Base-by-base conservation (phyloP, 2,329 filamentous ascomycete genomes). In the Helicocarpus griseus region DNA sequence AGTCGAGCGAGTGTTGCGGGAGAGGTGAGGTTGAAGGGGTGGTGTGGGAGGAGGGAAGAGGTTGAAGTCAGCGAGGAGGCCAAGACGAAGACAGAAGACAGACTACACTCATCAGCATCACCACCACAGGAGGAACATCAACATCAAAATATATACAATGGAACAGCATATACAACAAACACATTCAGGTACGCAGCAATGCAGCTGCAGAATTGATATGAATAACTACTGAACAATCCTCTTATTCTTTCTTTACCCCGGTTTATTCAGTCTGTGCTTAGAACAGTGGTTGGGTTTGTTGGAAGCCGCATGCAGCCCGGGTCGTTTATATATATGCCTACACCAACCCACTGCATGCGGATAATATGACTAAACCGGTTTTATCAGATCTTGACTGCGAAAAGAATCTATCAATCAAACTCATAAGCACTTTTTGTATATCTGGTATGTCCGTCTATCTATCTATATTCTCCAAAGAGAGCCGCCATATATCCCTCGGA, bases 151-250 rank as follows among this genome's bases (percentile, higher is more conserved):
- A n/a, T n/a, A n/a, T n/a, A n/a, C n/a, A n/a, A n/a, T n/a, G n/a
- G 24, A 19, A 29, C 17, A 28, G 24, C 7, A 38, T n/a, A 5
- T 14, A 19, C 2, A 39, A 39, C 5, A 39, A 17, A 19, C 6
- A 21, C 2, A 21, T 39, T 19, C 4, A 36, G 5, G 14, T 44
- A 44, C 5, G 8, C n/a, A 44, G 41, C 24, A 29, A 19, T 29
- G 24, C 28, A 29, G 4, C 24, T 44, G n/a, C 3, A 44, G n/a
- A 19, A 28, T 19, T n/a, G n/a, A n/a, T n/a, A n/a, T n/a, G n/a
- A n/a, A n/a, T n/a, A n/a, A n/a, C n/a, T n/a, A n/a, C n/a, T 29
- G 41, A 29, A 44, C 41, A 44, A 44, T 44, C 41, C 41, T 31
- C 26, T 29, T 44, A 11, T 44, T 29, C 2, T 17, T 28, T 43